These are phyloP conservation scores for Thielaviopsis populi DNA, from an alignment of 2,329 filamentous ascomycete genomes.

Conservation along the genomic window DNA sequence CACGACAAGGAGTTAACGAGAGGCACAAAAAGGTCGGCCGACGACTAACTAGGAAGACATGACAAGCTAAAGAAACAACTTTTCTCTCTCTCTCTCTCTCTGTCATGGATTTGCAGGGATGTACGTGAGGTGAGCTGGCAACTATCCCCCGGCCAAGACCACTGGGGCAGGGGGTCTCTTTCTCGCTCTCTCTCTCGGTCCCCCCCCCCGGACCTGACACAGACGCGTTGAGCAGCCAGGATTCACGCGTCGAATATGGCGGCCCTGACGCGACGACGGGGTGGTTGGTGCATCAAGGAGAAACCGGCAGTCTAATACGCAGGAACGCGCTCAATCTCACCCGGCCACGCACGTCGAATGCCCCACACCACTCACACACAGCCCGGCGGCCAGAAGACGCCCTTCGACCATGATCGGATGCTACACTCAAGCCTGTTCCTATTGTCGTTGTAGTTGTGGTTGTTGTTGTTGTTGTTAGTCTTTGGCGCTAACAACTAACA, in stretches of 20 bases:
- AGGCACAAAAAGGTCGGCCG: neutral
- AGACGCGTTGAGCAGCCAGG: neutral
- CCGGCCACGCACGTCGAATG: neutral
- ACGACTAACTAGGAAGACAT: too few relatives aligned
- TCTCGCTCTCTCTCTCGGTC: neutral
- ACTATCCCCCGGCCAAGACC: neutral
- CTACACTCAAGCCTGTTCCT: too few relatives aligned
- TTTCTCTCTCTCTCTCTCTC: neutral
- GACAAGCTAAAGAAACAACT: neutral
- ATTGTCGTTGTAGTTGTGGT: neutral
- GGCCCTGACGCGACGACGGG: neutral
- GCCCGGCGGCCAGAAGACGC: too few relatives aligned
- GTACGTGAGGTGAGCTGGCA: neutral
- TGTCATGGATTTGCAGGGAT: neutral
- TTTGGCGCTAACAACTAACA: neutral
- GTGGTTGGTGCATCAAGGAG: conserved; percentile 1
- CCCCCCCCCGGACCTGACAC: neutral
- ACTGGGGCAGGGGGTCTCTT: neutral
- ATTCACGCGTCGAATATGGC: neutral
- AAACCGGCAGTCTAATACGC: neutral
- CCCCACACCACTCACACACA: too few relatives aligned
- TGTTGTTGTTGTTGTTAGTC: neutral
- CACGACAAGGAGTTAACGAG: neutral
- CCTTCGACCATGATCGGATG: too few relatives aligned
- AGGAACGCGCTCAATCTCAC: neutral